These are phyloP conservation scores for Pycnococcus provasolii DNA, from an alignment of 139 green algal species.

Conservation along the genomic window DNA sequence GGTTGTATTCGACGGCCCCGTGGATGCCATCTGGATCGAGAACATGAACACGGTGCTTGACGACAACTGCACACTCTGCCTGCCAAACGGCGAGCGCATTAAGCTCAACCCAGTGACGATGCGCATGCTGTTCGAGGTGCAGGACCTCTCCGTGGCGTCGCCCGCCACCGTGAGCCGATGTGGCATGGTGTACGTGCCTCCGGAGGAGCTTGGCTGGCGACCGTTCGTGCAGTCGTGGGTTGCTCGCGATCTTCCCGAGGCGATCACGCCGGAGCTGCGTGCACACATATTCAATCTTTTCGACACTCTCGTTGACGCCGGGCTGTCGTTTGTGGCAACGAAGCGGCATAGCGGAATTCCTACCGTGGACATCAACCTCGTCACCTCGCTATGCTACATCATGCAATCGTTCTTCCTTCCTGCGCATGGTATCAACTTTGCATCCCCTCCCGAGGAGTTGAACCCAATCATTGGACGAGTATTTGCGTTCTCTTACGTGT, in stretches of 20 bases:
- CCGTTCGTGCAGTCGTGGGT: constrained; percentile 48
- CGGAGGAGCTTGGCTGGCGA: constrained; percentile 48
- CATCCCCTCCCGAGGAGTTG: neutral
- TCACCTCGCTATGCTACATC: constrained; percentile 39
- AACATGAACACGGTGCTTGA: constrained; percentile 68
- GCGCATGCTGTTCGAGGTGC: constrained; percentile 68
- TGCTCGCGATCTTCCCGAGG: constrained; percentile 13
- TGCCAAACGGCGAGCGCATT: constrained; percentile 66
- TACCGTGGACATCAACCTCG: constrained; percentile 64
- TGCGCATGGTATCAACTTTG: constrained; percentile 16
- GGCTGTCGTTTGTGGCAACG: constrained; percentile 46
- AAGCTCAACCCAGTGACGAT: constrained; percentile 54
- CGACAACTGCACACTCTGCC: constrained; percentile 65
- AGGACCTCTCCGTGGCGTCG: constrained; percentile 52
- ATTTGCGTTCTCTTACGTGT: constrained; percentile 60
- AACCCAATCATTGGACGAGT: constrained; percentile 32
- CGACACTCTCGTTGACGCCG: constrained; percentile 45
- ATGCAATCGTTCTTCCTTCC: constrained; percentile 25
- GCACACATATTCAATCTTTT: constrained; percentile 46
- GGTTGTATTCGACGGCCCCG: constrained; percentile 71
- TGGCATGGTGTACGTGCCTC: constrained; percentile 62
- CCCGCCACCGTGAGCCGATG: constrained; percentile 56
- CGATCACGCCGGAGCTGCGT: constrained; percentile 21
- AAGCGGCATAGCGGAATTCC: constrained; percentile 50
- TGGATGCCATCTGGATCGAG: constrained; percentile 72